Evolutionary conservation across 805 yeast genomes (phyloP).

Genomic region (Lachancea sp.): DNA sequence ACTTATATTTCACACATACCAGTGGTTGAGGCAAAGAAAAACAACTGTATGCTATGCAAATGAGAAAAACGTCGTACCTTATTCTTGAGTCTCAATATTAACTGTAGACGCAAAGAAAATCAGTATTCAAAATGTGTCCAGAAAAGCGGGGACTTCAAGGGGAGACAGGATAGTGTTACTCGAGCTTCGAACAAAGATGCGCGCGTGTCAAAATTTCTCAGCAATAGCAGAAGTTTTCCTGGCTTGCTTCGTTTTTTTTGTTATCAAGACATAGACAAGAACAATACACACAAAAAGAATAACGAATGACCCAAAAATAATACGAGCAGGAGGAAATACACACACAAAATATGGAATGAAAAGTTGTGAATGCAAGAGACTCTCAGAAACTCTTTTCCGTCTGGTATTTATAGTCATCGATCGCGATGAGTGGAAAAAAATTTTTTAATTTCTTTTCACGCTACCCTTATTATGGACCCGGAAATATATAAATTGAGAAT

Average conservation of each 20-base stretch:
- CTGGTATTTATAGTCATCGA: constrained; percentile 2
- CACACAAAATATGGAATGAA: not conserved
- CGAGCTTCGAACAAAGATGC: not conserved
- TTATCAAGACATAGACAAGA: constrained; percentile 6
- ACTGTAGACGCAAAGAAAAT: not conserved
- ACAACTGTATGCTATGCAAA: not conserved
- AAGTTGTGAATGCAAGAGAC: constrained; percentile 1
- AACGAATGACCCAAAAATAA: not conserved
- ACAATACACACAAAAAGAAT: constrained; percentile 4
- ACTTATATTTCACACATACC: not conserved
- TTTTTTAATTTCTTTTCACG: constrained; percentile 1
- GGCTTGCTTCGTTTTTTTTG: constrained; percentile 1
- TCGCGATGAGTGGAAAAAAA: constrained; percentile 1
- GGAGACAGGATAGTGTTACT: not conserved
- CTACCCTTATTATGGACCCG: not conserved
- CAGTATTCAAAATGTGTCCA: not conserved
- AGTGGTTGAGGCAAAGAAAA: not conserved
- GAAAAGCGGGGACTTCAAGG: not conserved
- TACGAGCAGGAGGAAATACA: constrained; percentile 1
- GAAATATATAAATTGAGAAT: no score
- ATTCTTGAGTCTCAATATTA: not conserved
- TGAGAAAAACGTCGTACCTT: not conserved
- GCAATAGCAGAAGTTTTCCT: constrained; percentile 5
- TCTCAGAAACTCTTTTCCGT: not conserved
- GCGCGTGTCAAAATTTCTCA: constrained; percentile 1